A percentile compares a stretch with the other conserved stretches of the same genome.
Evolutionary conservation across 2,329 filamentous ascomycete genomes (phyloP).

Genomic region (Colletotrichum incanum): DNA sequence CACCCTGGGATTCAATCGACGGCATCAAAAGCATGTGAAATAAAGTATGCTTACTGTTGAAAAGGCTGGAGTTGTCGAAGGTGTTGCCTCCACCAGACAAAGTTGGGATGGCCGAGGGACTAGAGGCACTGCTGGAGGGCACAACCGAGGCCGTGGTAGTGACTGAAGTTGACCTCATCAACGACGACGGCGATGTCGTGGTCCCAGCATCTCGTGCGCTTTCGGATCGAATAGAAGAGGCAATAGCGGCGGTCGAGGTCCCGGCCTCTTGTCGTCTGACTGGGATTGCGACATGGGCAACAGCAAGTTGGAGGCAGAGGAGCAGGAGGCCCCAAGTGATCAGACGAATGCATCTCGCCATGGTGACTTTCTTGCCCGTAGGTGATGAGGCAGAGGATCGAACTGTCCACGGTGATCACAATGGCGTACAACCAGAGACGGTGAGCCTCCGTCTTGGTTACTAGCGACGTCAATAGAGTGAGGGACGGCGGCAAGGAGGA

Average conservation of each 20-base stretch:
- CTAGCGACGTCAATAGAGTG: conserved; percentile 23
- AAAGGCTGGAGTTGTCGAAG: conserved; percentile 50
- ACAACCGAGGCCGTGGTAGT: conserved; percentile 15
- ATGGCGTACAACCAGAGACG: conserved; percentile 9
- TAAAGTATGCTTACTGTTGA: conserved; percentile 52
- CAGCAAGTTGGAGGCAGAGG: conserved; percentile 56
- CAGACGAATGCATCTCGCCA: conserved; percentile 50
- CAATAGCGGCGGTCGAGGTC: conserved; percentile 44
- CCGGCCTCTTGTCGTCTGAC: conserved; percentile 54
- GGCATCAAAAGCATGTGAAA: background rate
- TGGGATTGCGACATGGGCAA: conserved; percentile 53
- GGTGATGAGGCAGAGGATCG: background rate
- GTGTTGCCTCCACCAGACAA: conserved; percentile 43
- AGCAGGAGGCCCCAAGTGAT: conserved; percentile 59
- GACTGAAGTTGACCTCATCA: conserved; percentile 11
- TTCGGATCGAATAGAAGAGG: conserved; percentile 32
- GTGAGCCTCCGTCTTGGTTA: conserved; percentile 18
- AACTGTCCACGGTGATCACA: background rate
- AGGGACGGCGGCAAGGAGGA: conserved; percentile 27
- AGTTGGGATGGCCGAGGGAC: conserved; percentile 27
- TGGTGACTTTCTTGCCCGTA: conserved; percentile 1
- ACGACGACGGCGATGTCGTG: conserved; percentile 6
- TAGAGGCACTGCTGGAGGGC: conserved; percentile 15
- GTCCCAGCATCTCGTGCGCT: conserved; percentile 16
- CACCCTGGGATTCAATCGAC: too few species aligned